Evolutionary conservation across 106 monocot species (phyloP), one percentile per base, ranked within the genome.

Genomic region (Phalaenopsis aphrodite): DNA sequence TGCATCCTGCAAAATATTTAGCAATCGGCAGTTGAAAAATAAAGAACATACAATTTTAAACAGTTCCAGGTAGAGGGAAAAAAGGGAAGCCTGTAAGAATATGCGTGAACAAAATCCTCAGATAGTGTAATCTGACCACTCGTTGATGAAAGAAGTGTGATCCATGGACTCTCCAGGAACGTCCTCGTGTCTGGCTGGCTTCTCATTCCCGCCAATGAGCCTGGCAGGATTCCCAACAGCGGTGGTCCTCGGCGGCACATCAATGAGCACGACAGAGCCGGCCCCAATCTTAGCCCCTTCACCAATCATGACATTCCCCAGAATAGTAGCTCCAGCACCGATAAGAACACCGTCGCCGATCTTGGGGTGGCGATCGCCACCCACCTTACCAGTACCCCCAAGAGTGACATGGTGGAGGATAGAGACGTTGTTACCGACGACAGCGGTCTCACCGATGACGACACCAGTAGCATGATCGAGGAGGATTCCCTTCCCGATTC

Each of bases 261-360:
- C 88, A 8, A 84, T 89, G 8, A 95, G 89, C 75, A 95, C 95
- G 5, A 95, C 49, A 0, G 93, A 91, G 1, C 95, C 95, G 14
- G 95, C 95, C 37, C 95, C 95, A 36, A 95, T 88, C 89, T 93
- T 95, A 12, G 95, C 95, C 61, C 95, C 95, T 42, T 83, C 90
- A 0, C 95, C 95, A 42, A 95, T 93, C 68, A 41, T 84, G 2
- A 95, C 48, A 75, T 93, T 95, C 19, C 95, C 95, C 3, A 95
- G 85, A 43, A 95, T 87, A 12, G 95, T 95, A 5, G 95, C 95
- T 0, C 95, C 95, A n/a, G 95, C 95, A 2, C 95, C 95, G 23
- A 95, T 92, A 55, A 95, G 83, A 21, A 95, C 95, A 3, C 92
- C 93, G 30, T 95, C 93, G 16, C 82, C 93, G 24, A 95, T 93